phyloP scores from a whole-genome alignment of 495 filamentous ascomycete genomes.

The Penicillium samsonianum region DNA sequence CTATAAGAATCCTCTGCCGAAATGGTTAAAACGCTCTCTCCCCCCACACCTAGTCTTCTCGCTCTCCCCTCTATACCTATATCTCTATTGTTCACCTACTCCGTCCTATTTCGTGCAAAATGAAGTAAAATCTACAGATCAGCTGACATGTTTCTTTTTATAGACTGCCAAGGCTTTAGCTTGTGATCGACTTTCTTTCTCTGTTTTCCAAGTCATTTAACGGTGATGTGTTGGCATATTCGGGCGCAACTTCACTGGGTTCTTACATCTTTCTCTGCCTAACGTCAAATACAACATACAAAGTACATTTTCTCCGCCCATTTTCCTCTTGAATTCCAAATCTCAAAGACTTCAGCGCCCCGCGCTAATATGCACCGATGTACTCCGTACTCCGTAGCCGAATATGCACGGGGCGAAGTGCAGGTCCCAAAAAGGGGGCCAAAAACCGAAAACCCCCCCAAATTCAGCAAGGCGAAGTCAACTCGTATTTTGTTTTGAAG shows the following conservation, averaged over 20 bases:
- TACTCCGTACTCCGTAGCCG: too few species aligned
- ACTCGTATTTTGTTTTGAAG: constrained; percentile 1
- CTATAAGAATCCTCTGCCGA: too few species aligned
- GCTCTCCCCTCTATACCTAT: too few species aligned
- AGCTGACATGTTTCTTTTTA: constrained; percentile 2
- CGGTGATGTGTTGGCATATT: constrained; percentile 8
- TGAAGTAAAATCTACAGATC: not conserved
- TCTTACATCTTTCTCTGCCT: constrained; percentile 4
- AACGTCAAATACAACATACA: not conserved
- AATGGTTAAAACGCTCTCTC: too few species aligned
- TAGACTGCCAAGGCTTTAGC: constrained; percentile 3
- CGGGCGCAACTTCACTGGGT: constrained; percentile 2
- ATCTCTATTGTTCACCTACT: too few species aligned
- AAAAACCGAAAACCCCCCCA: not conserved
- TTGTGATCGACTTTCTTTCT: constrained; percentile 4
- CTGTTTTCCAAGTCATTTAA: not conserved
- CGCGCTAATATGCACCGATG: not conserved
- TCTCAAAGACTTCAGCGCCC: not conserved
- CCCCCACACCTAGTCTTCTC: too few species aligned
- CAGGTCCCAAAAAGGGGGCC: not conserved
- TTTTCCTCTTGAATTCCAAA: not conserved
- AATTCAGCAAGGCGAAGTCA: too few species aligned
- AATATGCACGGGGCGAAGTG: not conserved
- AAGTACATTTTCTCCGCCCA: not conserved
- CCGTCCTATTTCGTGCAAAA: too few species aligned